A percentile compares a stretch with the other conserved stretches of the same genome.
Conservation (phyloP, 345 rosid genomes). For the Psidium guajava region DNA sequence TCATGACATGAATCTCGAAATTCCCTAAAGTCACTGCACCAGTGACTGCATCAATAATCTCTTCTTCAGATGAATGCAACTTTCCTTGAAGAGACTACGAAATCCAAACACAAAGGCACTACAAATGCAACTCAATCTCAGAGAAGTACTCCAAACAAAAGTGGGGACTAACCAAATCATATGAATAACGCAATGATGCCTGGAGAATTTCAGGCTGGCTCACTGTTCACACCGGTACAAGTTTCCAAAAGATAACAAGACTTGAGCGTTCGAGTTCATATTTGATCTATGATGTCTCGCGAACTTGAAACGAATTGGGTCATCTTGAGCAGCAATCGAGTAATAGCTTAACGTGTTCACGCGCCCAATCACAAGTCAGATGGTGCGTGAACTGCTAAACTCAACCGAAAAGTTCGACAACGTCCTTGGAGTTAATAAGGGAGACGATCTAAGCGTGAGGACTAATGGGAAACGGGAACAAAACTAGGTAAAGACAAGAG, state of each 20-base stretch:
- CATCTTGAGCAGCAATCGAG: background rate
- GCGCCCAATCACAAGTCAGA: background rate
- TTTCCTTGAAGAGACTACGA: too few relatives aligned
- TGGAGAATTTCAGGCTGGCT: background rate
- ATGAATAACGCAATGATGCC: background rate
- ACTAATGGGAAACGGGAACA: background rate
- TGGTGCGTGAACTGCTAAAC: background rate
- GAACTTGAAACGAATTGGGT: background rate
- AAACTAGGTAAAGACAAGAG: background rate
- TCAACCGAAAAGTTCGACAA: background rate
- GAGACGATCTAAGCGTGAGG: background rate
- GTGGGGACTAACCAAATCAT: background rate
- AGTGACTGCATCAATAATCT: background rate
- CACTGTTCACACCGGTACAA: background rate
- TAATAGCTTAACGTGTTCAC: background rate
- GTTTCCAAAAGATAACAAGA: background rate
- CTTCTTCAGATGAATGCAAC: background rate
- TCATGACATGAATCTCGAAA: background rate
- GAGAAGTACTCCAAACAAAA: background rate
- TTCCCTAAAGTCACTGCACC: background rate
- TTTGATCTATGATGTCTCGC: background rate
- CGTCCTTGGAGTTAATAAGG: background rate
- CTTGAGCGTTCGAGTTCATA: background rate
- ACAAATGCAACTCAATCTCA: background rate
- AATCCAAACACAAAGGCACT: background rate